Percentiles rank a stretch among this genome's conserved stretches.
These are phyloP conservation scores for Chlorencoelia australis DNA, from an alignment of 2,329 filamentous ascomycete species.

Conservation along the genomic window DNA sequence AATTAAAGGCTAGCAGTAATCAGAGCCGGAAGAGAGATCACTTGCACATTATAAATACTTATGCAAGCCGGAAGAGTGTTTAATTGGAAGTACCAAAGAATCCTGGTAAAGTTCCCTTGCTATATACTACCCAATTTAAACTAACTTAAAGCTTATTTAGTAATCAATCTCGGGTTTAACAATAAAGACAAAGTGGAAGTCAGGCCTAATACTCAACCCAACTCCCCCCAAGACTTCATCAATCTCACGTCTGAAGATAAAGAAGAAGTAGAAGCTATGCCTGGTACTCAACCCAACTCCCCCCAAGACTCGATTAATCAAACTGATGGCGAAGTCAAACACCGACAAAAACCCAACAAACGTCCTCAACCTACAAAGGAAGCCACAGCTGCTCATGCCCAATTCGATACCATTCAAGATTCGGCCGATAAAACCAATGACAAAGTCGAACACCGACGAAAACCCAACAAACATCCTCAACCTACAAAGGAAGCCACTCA, in stretches of 20 bases:
- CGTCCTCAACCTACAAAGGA: neutral
- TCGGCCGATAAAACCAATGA: neutral
- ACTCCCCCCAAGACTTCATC: too few species aligned
- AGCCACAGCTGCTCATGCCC: neutral
- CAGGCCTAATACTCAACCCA: neutral
- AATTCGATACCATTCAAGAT: neutral
- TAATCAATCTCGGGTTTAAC: neutral
- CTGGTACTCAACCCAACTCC: neutral
- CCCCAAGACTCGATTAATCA: neutral
- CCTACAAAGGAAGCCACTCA: neutral
- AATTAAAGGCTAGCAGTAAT: neutral
- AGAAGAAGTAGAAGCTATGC: neutral
- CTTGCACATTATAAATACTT: too few species aligned
- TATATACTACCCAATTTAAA: neutral
- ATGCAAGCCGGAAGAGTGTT: too few species aligned
- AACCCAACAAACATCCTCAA: neutral
- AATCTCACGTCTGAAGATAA: neutral
- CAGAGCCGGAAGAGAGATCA: neutral
- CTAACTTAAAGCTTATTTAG: neutral
- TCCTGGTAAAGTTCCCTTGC: neutral
- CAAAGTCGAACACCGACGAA: neutral
- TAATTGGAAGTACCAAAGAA: neutral
- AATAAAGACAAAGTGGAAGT: neutral
- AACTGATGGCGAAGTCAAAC: neutral
- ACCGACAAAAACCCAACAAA: neutral